These are phyloP conservation scores for Rhodocollybia butyracea DNA, from an alignment of 768 basidiomycete species.

Conservation along the genomic window DNA sequence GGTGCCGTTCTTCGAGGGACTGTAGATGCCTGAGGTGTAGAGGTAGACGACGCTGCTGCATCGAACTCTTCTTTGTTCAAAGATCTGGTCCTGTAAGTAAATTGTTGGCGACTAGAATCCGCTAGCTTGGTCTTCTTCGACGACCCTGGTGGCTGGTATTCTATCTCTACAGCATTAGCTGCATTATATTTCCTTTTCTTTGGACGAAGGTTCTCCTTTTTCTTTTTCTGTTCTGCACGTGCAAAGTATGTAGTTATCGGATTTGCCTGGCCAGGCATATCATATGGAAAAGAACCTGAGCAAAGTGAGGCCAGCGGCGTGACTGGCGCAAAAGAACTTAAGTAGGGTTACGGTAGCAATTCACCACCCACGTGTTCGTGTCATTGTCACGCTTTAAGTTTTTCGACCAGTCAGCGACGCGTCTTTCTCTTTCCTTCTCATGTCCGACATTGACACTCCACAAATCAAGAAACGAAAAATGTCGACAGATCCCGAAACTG, in stretches of 20 bases:
- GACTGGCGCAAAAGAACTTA: no score
- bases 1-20: background rate
- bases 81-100: background rate
- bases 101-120: background rate
- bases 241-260: constrained; percentile 18
- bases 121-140: background rate
- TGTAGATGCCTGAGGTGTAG: background rate
- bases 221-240: constrained; percentile 9
- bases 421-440: constrained; percentile 13
- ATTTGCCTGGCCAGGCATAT: no score
- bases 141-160: constrained; percentile 6
- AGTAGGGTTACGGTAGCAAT: no score
- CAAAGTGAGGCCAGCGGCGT: no score
- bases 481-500: constrained; percentile 34
- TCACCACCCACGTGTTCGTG: constrained; percentile 2
- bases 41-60: background rate
- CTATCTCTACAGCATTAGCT: background rate
- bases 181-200: background rate
- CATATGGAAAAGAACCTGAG: no score
- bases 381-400: constrained; percentile 36
- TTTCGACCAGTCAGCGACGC: no score
- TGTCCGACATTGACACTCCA: constrained; percentile 24
- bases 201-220: constrained; percentile 1
- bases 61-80: constrained; percentile 1
- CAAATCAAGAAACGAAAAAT: constrained; percentile 61